phyloP scores from a whole-genome alignment of 176 grass and related monocot genomes.

The Microstegium vimineum region DNA sequence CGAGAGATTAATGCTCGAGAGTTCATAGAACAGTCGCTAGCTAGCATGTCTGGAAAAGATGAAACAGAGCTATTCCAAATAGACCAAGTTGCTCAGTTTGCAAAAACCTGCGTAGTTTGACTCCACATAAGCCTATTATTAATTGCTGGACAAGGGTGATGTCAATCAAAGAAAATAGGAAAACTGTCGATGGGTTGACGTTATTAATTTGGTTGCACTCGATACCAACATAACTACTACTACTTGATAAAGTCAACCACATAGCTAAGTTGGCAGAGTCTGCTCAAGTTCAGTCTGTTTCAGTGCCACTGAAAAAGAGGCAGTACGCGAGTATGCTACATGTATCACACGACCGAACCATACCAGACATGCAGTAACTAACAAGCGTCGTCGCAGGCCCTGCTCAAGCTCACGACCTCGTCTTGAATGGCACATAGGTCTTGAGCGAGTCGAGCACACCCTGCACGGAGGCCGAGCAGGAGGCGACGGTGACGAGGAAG shows the following conservation, averaged over 20 bases:
- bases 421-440: constrained; percentile 55
- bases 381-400: not conserved
- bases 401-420: constrained; percentile 38
- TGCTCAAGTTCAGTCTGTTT: not conserved
- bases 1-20: no score
- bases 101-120: not conserved
- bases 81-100: no score
- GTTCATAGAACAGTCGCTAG: no score
- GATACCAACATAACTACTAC: not conserved
- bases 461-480: constrained; percentile 59
- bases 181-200: no score
- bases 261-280: no score
- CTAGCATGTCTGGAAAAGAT: no score
- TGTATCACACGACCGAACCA: not conserved
- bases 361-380: not conserved
- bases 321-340: not conserved
- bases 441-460: constrained; percentile 61
- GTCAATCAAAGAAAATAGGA: no score
- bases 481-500: constrained; percentile 67
- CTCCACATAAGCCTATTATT: not conserved
- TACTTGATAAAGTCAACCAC: no score
- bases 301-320: not conserved
- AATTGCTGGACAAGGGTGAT: no score
- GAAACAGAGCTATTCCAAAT: no score
- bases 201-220: no score